phyloP scores from a whole-genome alignment of 805 yeast genomes.

The Candida ascalaphidarum region DNA sequence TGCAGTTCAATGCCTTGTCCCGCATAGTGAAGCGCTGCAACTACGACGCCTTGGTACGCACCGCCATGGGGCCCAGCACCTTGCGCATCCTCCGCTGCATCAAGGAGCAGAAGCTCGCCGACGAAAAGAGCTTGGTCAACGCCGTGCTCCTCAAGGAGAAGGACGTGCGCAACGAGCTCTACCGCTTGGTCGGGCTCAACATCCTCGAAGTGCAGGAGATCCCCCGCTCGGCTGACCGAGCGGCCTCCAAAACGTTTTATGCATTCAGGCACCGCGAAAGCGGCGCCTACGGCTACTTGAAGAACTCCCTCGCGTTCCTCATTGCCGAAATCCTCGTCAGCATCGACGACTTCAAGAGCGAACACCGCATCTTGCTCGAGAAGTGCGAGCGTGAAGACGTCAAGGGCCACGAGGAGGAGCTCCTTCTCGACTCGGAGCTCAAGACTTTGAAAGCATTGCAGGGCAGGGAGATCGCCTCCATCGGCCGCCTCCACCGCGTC shows the following conservation, averaged over 20 bases:
- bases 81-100: slow-evolving; percentile 73
- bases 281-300: slow-evolving; percentile 24
- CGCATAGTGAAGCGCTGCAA: slow-evolving; percentile 38
- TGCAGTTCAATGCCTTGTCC: slow-evolving; percentile 51
- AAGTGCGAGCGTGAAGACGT: slow-evolving; percentile 90
- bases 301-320: slow-evolving; percentile 38
- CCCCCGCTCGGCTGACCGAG: slow-evolving; percentile 85
- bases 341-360: slow-evolving; percentile 45
- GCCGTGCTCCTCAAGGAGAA: slow-evolving; percentile 70
- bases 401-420: slow-evolving; percentile 67
- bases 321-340: slow-evolving; percentile 45
- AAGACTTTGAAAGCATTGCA: slow-evolving; percentile 58
- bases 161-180: slow-evolving; percentile 64
- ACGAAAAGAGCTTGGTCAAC: slow-evolving; percentile 76
- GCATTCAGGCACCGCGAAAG: slow-evolving; percentile 59
- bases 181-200: slow-evolving; percentile 58
- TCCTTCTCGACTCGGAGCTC: slow-evolving; percentile 67
- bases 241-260: slow-evolving; percentile 81
- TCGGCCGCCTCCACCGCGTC: slow-evolving; percentile 49
- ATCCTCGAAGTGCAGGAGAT: slow-evolving; percentile 86
- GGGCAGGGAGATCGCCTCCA: slow-evolving; percentile 44
- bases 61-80: slow-evolving; percentile 58
- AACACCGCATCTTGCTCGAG: slow-evolving; percentile 58
- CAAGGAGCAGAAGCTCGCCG: slow-evolving; percentile 59
- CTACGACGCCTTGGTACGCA: slow-evolving; percentile 49